Percentiles rank a stretch among this genome's conserved stretches.
Conservation (phyloP, 2,329 filamentous ascomycete species). For the Diaporthe vexans region DNA sequence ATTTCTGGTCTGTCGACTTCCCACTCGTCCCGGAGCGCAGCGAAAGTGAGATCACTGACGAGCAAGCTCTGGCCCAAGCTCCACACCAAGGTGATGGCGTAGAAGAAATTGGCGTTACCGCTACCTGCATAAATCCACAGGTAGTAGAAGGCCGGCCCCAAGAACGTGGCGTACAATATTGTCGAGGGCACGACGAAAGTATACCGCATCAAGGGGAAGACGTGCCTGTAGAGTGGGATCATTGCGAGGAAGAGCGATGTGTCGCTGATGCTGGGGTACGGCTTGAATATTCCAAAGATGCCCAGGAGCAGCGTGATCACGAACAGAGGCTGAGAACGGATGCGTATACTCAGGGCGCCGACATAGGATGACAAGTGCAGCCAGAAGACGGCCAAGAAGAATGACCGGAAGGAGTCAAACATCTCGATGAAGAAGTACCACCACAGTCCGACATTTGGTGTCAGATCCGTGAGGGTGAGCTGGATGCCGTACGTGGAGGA, state of each 20-base stretch:
- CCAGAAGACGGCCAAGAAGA: constrained; percentile 99
- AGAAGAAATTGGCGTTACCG: constrained; percentile 99
- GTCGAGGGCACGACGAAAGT: constrained; percentile 88
- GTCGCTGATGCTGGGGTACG: constrained; percentile 94
- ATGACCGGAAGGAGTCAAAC: constrained; percentile 97
- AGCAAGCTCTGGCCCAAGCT: constrained; percentile 89
- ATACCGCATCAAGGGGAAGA: constrained; percentile 94
- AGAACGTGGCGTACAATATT: constrained; percentile 86
- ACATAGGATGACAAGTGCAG: constrained; percentile 93
- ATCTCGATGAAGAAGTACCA: constrained; percentile 99
- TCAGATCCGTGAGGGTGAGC: constrained; percentile 89
- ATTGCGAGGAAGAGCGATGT: constrained; percentile 87
- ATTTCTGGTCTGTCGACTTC: constrained; percentile 92
- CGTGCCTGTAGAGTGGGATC: constrained; percentile 88
- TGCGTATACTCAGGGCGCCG: constrained; percentile 84
- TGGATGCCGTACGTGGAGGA: constrained; percentile 93
- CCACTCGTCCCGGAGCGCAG: constrained; percentile 91
- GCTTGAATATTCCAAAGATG: constrained; percentile 95
- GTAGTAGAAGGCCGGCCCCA: constrained; percentile 96
- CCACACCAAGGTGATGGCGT: constrained; percentile 99
- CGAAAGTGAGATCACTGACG: constrained; percentile 89
- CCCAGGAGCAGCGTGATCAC: constrained; percentile 88
- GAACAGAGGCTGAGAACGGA: constrained; percentile 88
- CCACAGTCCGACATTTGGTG: constrained; percentile 96
- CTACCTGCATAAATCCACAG: constrained; percentile 98